Conservation (phyloP, 257 asterid genomes). For the Phtheirospermum japonicum region DNA sequence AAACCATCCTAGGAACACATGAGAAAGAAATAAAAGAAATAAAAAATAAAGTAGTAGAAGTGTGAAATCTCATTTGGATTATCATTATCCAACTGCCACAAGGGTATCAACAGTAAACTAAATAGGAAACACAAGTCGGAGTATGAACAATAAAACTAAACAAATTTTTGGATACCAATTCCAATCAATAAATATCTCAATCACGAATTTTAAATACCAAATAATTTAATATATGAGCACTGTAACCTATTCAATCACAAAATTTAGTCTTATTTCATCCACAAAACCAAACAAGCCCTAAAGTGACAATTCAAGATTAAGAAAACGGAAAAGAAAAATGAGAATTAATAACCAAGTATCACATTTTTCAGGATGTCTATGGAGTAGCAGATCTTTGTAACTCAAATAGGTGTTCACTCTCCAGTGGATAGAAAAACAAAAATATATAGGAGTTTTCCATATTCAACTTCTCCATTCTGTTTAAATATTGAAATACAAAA, state of each 20-base stretch:
- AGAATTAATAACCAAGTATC: conserved; percentile 13
- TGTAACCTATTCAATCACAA: no score
- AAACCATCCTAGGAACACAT: conserved; percentile 72
- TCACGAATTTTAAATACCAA: no score
- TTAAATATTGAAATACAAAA: neutral
- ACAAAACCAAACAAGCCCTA: no score
- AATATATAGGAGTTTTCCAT: neutral
- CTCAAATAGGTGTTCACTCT: conserved; percentile 15
- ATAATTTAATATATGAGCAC: no score
- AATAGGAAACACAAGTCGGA: neutral
- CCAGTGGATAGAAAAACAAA: neutral
- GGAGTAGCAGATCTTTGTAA: conserved; percentile 13
- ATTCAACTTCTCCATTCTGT: conserved; percentile 43
- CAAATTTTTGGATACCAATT: no score
- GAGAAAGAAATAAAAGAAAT: no score
- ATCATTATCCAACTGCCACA: conserved; percentile 25
- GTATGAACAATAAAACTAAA: neutral
- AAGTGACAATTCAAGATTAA: neutral
- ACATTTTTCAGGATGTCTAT: conserved; percentile 19
- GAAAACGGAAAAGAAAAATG: conserved; percentile 4
- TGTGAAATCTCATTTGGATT: conserved; percentile 1
- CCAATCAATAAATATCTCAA: no score
- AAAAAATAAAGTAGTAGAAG: conserved; percentile 14
- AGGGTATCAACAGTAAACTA: neutral
- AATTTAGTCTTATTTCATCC: no score